Conservation (phyloP, 2,329 filamentous ascomycete genomes). For the Hymenotorrendiella dingleyae region DNA sequence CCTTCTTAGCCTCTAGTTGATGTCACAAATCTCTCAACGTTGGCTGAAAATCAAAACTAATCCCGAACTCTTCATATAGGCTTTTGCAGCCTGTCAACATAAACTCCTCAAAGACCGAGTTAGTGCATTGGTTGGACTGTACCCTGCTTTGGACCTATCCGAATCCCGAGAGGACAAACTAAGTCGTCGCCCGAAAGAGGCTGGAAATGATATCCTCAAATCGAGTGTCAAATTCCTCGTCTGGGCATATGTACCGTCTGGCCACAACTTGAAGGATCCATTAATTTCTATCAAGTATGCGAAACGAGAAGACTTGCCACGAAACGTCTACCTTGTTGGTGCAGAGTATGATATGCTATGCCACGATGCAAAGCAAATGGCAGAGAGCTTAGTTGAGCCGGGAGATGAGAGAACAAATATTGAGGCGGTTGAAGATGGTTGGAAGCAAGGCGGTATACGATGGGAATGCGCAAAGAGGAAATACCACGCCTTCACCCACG, state of each 20-base stretch:
- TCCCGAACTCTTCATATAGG: too few relatives aligned
- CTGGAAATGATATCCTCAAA: constrained; percentile 12
- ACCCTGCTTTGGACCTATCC: constrained; percentile 38
- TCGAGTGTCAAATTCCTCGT: constrained; percentile 9
- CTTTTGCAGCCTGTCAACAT: constrained; percentile 36
- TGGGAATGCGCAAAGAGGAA: constrained; percentile 11
- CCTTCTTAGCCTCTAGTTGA: too few relatives aligned
- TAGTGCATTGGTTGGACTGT: constrained; percentile 37
- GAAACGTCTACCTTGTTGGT: constrained; percentile 14
- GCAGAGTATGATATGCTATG: constrained; percentile 23
- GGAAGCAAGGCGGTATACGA: constrained; percentile 10
- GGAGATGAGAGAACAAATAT: constrained; percentile 4
- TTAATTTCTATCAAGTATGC: constrained; percentile 16
- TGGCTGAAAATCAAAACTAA: too few relatives aligned
- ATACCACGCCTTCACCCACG: constrained; percentile 12
- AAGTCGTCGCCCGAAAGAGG: constrained; percentile 20
- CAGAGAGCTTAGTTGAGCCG: constrained; percentile 11
- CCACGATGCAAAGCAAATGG: constrained; percentile 18
- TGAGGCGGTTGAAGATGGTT: constrained; percentile 3
- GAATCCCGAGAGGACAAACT: constrained; percentile 26
- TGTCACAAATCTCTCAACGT: too few relatives aligned
- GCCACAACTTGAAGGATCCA: constrained; percentile 16
- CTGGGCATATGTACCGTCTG: constrained; percentile 17
- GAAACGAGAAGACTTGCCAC: constrained; percentile 12
- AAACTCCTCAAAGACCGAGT: constrained; percentile 27